Base-by-base conservation (phyloP, 306 rosid genomes). In the Casuarina equisetifolia region DNA sequence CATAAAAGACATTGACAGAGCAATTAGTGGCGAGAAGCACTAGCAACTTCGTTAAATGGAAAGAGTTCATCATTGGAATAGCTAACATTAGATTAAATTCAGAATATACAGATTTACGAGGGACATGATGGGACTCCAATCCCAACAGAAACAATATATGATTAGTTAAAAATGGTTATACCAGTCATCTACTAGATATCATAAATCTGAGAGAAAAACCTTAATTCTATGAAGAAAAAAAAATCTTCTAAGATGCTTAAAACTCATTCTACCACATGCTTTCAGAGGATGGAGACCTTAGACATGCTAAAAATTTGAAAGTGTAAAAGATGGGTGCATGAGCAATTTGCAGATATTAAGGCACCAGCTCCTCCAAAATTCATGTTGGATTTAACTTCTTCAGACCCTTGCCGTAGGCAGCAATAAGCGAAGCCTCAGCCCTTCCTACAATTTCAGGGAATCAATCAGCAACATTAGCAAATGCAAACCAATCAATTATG, bases 361-460 rank as follows among this genome's bases (percentile, higher is more conserved):
- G 76, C 77, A 80, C 72, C 58, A 81, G 67, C 49, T 79, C 76
- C 79, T 86, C 85, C 7, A 78, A 45, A 10, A 77, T 76, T 58
- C 78, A 42, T 64, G 84, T 78, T 12, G 86, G 72, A 77, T 81
- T 75, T 66, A 78, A 62, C 73, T 85, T 69, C 74, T 64, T 82
- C 68, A 82, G 70, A 69, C 84, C 83, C 66, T 87, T 89, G 19
- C 98, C 98, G 84, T 91, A 94, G 45, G 98, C 97, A 80, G 98
- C 98, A 84, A 94, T 94, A 75, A 94, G 92, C 71, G 91, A 79
- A 72, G 98, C 98, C 76, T 94, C 98, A 58, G 98, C 98, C 87
- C 98, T 91, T 78, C 98, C 98, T 93, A 73, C 80, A 69, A 82
- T 9, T 81, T 62, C 42, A 67, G 53, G 69, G 77, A 53, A 75